Conservation (phyloP, 129 eudicot species). For the Silybum marianum region DNA sequence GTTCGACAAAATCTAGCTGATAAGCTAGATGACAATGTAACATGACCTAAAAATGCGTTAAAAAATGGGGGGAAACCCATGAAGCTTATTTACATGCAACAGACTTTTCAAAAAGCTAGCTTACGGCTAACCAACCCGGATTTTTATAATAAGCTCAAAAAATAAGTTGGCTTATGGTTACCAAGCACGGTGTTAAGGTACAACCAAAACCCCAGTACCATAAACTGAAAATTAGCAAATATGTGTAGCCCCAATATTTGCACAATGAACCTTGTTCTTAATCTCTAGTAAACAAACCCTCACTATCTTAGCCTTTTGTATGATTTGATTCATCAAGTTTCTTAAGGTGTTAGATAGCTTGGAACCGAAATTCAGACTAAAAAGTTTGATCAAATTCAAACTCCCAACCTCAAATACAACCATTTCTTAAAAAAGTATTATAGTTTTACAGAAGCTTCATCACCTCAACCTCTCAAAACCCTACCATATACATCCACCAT, state of each 20-base stretch:
- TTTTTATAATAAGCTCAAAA: neutral
- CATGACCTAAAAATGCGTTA: neutral
- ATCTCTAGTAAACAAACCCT: constrained; percentile 1
- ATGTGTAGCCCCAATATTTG: constrained; percentile 1
- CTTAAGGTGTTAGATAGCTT: constrained; percentile 4
- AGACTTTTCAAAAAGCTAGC: neutral
- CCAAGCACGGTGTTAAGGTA: neutral
- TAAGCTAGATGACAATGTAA: neutral
- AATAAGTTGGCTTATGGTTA: neutral
- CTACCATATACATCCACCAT: neutral
- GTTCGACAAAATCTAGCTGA: neutral
- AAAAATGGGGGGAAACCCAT: neutral
- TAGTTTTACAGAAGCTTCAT: neutral
- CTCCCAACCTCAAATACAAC: constrained; percentile 1
- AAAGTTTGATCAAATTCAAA: neutral
- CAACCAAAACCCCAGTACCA: constrained; percentile 6
- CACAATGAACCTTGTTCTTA: neutral
- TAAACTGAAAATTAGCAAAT: neutral
- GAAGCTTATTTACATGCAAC: neutral
- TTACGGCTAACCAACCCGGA: neutral
- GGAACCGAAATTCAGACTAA: neutral
- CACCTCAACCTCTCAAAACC: constrained; percentile 2
- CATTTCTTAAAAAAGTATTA: neutral
- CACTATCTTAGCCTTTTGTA: neutral
- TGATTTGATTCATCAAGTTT: neutral